Evolutionary conservation across 1,284 basidiomycete species (phyloP), one percentile per base, ranked within the genome.

Genomic region (Ceratobasidium sp.): DNA sequence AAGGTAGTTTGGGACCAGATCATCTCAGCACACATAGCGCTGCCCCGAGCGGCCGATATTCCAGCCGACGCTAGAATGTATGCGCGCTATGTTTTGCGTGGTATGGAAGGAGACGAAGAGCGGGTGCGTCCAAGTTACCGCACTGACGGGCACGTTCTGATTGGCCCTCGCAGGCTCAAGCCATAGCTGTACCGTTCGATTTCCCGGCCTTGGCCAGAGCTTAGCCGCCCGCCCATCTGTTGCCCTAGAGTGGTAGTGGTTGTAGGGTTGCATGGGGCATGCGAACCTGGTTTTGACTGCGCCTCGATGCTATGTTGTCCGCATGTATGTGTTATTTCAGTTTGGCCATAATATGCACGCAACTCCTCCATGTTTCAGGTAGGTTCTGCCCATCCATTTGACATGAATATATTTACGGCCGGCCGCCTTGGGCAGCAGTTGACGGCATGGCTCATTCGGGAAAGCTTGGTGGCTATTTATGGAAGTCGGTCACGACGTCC

Each of bases 351-450:
- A 59, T 39, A 37, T 8, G 19, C 27, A 59, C 16, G 34, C 13
- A n/a, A 19, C 29, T 59, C 34, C 31, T 59, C 19, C 19, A n/a
- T 56, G 27, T 56, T 56, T 4, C 53, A 56, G 24, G 8, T 51
- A 51, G 8, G 75, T 81, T 51, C 77, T 80, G 14, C 78, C 19
- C 22, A 24, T 6, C 13, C 22, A 22, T 27, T 22, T 51, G 22
- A 22, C 49, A 14, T 6, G 39, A 13, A 41, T 41, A 13, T 13
- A 5, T 13, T 46, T 46, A 46, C 7, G 43, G 43, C 43, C 34
- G 34, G 6, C 9, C 34, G 34, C 34, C 34, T 37, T 37, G 9
- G 5, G 6, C 34, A 37, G 34, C 9, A 37, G 34, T 37, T 37
- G 34, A 37, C 34, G 5, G 9, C 34, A 5, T 37, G 9, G 34